Base-by-base conservation (phyloP, 371 early-diverging fungal species). In the Mucor plumbeus region DNA sequence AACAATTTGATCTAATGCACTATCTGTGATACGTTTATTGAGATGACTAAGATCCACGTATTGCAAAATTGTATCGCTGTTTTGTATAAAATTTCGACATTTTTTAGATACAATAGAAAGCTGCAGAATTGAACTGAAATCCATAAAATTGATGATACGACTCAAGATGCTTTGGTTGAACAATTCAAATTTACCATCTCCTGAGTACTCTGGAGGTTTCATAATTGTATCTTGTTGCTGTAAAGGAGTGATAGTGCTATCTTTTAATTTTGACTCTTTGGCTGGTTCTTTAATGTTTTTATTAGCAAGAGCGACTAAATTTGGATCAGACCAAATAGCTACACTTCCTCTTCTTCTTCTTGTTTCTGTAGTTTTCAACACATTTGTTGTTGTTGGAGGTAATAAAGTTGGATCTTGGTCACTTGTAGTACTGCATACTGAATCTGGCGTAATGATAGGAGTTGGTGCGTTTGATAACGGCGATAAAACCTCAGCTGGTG, bases 291-390 rank as follows among this genome's bases (percentile, higher is more conserved):
- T 72, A 35, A 63, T 47, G 5, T 44, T 35, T 35, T 66, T 44
- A 21, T 73, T 79, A 7, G 83, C 84, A 8, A 92, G 60, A 36
- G 88, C 84, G 64, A 88, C 73, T 15, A 95, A 67, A 11, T 82
- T 70, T 41, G 91, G 89, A 63, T 94, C 94, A 0, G 91, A 77
- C 95, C 95, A 95, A 4, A 94, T 92, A 0, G 95, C 95, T 0
- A 95, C 89, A 62, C 91, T 91, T 5, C 87, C 90, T 26, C 94
- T 76, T 54, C 95, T 77, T 61, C 72, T 68, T 56, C 78, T 71
- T 0, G 85, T 84, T 35, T 77, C 87, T 21, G 67, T 73, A 9
- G 68, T 71, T 50, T 77, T 76, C 1, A 86, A 58, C 11, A 74
- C 66, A 17, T 41, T 70, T 9, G 75, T 69, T 4, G 68, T 39